A percentile compares a stretch with the other conserved stretches of the same genome.
phyloP scores from a whole-genome alignment of 2,329 filamentous ascomycete species.

The Lasiodiplodia theobromae region DNA sequence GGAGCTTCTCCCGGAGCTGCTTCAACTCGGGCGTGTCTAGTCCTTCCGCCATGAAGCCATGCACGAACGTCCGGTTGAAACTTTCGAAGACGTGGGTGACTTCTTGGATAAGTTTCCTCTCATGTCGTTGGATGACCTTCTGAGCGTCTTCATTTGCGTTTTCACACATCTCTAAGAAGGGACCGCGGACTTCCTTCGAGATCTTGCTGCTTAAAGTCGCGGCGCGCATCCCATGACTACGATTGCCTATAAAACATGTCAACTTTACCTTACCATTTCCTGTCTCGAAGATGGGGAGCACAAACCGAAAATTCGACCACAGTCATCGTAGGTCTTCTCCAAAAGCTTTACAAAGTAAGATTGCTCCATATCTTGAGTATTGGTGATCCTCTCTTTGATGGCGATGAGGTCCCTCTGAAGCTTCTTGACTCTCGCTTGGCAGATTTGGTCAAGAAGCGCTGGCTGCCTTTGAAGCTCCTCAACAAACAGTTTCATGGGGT shows the following conservation, averaged over 20 bases:
- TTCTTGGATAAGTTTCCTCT: not conserved
- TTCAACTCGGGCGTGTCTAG: slow-evolving; percentile 29
- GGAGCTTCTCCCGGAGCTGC: slow-evolving; percentile 23
- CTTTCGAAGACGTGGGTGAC: slow-evolving; percentile 21
- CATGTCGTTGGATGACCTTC: not conserved
- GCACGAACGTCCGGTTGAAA: slow-evolving; percentile 28
- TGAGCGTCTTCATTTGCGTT: not conserved
- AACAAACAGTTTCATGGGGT: not conserved
- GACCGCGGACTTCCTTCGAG: not conserved
- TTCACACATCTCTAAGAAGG: not conserved
- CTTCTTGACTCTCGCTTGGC: not conserved
- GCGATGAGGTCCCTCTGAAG: not conserved
- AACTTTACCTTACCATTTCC: not conserved
- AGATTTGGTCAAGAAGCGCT: not conserved
- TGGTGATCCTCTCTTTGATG: not conserved
- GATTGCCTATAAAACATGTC: not conserved
- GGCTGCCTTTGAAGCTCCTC: not conserved
- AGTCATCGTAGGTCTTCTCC: not conserved
- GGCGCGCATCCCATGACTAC: too few species aligned
- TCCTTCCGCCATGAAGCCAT: slow-evolving; percentile 28
- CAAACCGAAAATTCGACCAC: not conserved
- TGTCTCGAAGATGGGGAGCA: not conserved
- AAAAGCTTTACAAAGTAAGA: not conserved
- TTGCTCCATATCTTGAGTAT: not conserved
- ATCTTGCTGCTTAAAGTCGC: not conserved